phyloP scores from a whole-genome alignment of 2,329 filamentous ascomycete species.

The Dissoconium aciculare region DNA sequence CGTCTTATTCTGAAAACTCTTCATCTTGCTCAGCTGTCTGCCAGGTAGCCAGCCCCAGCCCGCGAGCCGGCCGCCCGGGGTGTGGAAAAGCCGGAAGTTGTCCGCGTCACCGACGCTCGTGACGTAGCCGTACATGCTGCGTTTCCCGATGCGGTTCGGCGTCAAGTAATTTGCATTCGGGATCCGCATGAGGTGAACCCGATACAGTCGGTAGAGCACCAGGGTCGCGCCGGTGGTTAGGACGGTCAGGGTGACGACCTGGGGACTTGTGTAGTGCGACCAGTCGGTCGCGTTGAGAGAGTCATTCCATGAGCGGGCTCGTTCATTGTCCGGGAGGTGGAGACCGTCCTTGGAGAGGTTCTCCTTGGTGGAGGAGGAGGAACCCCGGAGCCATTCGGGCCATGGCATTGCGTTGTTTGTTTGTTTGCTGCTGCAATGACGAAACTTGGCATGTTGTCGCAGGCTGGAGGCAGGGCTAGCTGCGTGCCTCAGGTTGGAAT shows the following conservation, averaged over 20 bases:
- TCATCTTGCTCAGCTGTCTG: slow-evolving; percentile 9
- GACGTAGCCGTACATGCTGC: slow-evolving; percentile 69
- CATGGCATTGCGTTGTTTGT: too few species aligned
- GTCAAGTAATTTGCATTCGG: slow-evolving; percentile 62
- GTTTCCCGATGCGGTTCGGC: slow-evolving; percentile 56
- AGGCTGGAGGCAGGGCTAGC: too few species aligned
- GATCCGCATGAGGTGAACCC: slow-evolving; percentile 63
- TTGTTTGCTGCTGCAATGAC: too few species aligned
- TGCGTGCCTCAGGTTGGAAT: too few species aligned
- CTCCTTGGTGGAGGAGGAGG: neutral
- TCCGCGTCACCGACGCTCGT: slow-evolving; percentile 94
- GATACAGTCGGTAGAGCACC: slow-evolving; percentile 46
- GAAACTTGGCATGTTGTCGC: too few species aligned
- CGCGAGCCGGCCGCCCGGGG: slow-evolving; percentile 68
- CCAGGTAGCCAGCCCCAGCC: slow-evolving; percentile 55
- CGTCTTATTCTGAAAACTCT: slow-evolving; percentile 32
- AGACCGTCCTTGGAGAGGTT: neutral
- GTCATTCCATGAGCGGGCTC: neutral
- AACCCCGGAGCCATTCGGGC: neutral
- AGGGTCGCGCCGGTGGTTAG: slow-evolving; percentile 43
- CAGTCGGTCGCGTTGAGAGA: neutral
- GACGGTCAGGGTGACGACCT: slow-evolving; percentile 13
- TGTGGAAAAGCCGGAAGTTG: slow-evolving; percentile 88
- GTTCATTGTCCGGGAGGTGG: too few species aligned
- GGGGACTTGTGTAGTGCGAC: slow-evolving; percentile 1